Evolutionary conservation across 441 rosid species (phyloP), one percentile per base, ranked within the genome.

Genomic region (Erodium chrysanthum): DNA sequence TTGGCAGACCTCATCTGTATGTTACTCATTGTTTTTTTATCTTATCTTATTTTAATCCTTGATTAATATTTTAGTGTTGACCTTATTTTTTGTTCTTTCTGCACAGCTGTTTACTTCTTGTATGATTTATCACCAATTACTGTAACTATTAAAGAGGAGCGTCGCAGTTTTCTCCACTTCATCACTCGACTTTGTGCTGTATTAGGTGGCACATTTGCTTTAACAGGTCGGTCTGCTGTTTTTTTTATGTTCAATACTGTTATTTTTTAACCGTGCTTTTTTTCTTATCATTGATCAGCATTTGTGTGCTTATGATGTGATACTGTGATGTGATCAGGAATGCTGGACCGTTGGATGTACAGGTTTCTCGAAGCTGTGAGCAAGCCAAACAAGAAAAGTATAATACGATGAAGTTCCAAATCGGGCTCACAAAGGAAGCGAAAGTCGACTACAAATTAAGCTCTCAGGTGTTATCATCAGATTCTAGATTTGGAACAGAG

Each of bases 141-240:
- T 5, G 96, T 94, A 56, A 89, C 99, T 33, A 94, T 94, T 76
- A 88, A 80, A 74, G 97, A 94, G 79, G 97, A 94, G 71, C 74
- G 87, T 4, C 97, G 86, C 31, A 87, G 96, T 77, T 91, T 94
- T 81, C 89, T 94, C 71, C 97, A 94, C 71, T 86, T 94, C 75
- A 81, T 90, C 78, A 94, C 98, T 59, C 81, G 99, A 67, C 99
- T 94, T 68, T 91, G 96, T 80, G 99, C 97, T 14, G 94, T 94
- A 59, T 80, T 94, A 71, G 99, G 99, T 0, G 96, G 99, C 58
- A 94, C 99, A 65, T 94, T 91, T 84, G 99, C 97, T 31, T 71
- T 94, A 62, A 87, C 99, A 85, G 97, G 99, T 94, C 66, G 11
- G 77, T 72, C 27, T 52, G 66, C 12, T 54, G 63, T 76, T n/a